Evolutionary conservation across 148 eudicot species (phyloP).

Genomic region (Fallopia convolvulus): DNA sequence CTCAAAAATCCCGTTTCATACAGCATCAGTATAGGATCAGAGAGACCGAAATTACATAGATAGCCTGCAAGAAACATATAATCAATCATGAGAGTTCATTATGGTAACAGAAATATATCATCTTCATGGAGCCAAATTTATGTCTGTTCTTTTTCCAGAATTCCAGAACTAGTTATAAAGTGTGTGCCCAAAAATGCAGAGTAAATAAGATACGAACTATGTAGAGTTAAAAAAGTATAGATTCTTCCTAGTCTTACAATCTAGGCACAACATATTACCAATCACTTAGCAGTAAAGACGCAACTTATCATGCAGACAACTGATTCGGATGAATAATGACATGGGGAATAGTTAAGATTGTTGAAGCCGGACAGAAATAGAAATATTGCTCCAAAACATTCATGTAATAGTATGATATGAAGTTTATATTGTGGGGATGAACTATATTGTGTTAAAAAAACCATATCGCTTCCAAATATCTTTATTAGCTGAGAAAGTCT

Average conservation of each 20-base stretch:
- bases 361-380: neutral
- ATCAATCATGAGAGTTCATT: neutral
- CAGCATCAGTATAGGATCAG: constrained; percentile 3
- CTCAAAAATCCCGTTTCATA: neutral
- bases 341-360: neutral
- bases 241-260: neutral
- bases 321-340: neutral
- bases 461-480: neutral
- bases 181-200: neutral
- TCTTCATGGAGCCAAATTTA: neutral
- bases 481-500: neutral
- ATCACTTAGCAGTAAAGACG: neutral
- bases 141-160: neutral
- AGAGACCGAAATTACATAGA: neutral
- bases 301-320: neutral
- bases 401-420: neutral
- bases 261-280: neutral
- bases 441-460: neutral
- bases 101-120: neutral
- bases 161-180: neutral
- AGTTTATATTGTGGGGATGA: neutral
- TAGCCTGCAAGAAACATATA: neutral
- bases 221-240: neutral
- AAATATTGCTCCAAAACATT: neutral
- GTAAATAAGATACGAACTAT: neutral